Evolutionary conservation across 495 filamentous ascomycete species (phyloP), one percentile per base, ranked within the genome.

Genomic region (Ramalina intermedia): DNA sequence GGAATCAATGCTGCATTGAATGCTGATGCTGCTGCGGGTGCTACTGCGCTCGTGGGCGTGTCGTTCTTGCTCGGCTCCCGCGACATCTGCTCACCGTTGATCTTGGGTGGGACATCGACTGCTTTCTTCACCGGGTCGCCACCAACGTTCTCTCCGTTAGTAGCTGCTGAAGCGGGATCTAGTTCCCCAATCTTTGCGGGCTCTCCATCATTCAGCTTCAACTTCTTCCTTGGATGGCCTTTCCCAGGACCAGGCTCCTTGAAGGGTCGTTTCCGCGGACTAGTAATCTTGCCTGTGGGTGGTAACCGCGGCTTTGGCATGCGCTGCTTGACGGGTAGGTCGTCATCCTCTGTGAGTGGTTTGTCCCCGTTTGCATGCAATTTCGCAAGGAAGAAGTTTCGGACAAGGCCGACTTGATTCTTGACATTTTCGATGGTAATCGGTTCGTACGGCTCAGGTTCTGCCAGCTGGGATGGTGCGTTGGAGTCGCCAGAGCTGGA

Each of bases 211-310:
- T 58, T 59, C 17, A 58, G 41, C 49, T 69, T 67, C 55, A 68
- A 67, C 55, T 83, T 84, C 69, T 84, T 88, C 68, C 87, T 85
- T 61, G 57, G 55, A 82, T 86, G 42, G 75, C 79, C 51, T 78
- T 72, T 51, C 71, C 77, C 57, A 13, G 57, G 57, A 37, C 81
- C 78, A 56, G 85, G 83, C 52, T 85, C 81, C 58, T 79, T 79
- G 37, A 82, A 75, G 18, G 87, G 85, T 21, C 91, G 74, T 65
- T 99, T 99, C 48, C 88, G 79, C 16, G 90, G 89, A 43, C 80
- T 83, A 7, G 82, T 76, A 47, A 99, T 99, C 71, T 96, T 96
- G 50, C 91, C 91, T 18, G 85, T 95, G 37, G 90, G 87, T 48
- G 88, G 88, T 17, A 99, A 76, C 53, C 91, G 73, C n/a, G 91